Percentiles rank a stretch among this genome's conserved stretches.
Conservation (phyloP, 179 eudicot species). For the Pouteria campechiana region DNA sequence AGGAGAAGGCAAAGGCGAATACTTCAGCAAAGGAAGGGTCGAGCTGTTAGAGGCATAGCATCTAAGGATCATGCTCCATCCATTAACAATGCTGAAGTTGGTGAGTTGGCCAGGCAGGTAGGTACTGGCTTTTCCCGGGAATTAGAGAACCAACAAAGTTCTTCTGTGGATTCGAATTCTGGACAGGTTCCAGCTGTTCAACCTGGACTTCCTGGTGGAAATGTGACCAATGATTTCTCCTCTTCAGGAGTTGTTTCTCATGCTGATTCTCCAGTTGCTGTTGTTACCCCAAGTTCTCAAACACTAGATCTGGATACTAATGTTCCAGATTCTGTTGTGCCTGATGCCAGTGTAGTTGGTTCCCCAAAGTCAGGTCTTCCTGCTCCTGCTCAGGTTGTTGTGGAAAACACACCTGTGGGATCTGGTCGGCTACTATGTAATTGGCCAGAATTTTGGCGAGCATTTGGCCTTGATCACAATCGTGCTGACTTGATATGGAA, state of each 20-base stretch:
- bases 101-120: conserved; percentile 35
- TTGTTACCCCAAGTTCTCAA: conserved; percentile 31
- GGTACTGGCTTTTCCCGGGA: conserved; percentile 21
- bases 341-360: conserved; percentile 34
- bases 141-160: conserved; percentile 31
- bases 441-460: conserved; percentile 99
- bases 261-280: conserved; percentile 28
- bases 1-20: conserved; percentile 77
- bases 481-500: conserved; percentile 99
- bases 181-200: conserved; percentile 23
- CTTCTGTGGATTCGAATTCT: conserved; percentile 14
- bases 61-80: conserved; percentile 42
- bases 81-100: conserved; percentile 28
- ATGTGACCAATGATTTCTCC: conserved; percentile 24
- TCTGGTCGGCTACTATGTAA: conserved; percentile 92
- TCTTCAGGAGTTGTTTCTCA: conserved; percentile 23
- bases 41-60: conserved; percentile 34
- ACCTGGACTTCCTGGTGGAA: conserved; percentile 32
- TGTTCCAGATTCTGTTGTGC: conserved; percentile 24
- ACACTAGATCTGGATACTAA: conserved; percentile 24
- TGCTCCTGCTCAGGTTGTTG: conserved; percentile 97
- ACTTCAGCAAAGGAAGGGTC: conserved; percentile 77
- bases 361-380: conserved; percentile 43
- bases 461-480: conserved; percentile 91
- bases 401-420: conserved; percentile 85